Conservation (phyloP, 345 rosid genomes). For the Heritiera fomes region DNA sequence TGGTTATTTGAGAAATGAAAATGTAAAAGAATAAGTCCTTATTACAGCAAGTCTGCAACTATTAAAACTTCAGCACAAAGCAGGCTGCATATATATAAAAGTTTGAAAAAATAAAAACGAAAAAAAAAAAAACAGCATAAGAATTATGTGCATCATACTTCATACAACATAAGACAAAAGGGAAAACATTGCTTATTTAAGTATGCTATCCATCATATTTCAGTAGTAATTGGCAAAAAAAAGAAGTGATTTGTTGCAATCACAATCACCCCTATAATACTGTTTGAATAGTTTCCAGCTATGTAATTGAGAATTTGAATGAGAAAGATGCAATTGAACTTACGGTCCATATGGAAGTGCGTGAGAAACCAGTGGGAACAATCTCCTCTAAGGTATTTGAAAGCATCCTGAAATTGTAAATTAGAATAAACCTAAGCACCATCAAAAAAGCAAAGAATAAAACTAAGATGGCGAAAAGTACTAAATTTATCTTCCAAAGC, state of each 20-base stretch:
- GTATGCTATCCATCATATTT: background rate
- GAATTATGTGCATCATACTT: background rate
- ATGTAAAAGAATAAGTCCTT: no score
- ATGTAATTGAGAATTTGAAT: slow-evolving; percentile 7
- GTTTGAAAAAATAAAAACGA: background rate
- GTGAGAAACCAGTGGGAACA: slow-evolving; percentile 98
- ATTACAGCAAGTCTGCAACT: no score
- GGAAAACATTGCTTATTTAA: background rate
- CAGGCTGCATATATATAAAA: background rate
- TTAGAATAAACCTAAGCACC: slow-evolving; percentile 18
- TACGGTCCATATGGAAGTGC: slow-evolving; percentile 96
- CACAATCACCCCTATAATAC: background rate
- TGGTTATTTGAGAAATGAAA: no score
- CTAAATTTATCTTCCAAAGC: slow-evolving; percentile 7
- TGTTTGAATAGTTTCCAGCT: slow-evolving; percentile 1
- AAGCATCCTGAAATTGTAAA: slow-evolving; percentile 77
- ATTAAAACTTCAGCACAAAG: background rate
- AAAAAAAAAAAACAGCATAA: background rate
- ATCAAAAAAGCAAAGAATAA: slow-evolving; percentile 14
- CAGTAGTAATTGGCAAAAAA: background rate
- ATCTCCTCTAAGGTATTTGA: slow-evolving; percentile 84
- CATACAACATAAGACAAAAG: background rate
- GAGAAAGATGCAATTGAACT: slow-evolving; percentile 37
- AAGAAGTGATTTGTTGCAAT: slow-evolving; percentile 3
- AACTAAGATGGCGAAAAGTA: background rate